These are phyloP conservation scores for Gossypium herbaceum DNA, from an alignment of 345 rosid genomes.

Conservation along the genomic window DNA sequence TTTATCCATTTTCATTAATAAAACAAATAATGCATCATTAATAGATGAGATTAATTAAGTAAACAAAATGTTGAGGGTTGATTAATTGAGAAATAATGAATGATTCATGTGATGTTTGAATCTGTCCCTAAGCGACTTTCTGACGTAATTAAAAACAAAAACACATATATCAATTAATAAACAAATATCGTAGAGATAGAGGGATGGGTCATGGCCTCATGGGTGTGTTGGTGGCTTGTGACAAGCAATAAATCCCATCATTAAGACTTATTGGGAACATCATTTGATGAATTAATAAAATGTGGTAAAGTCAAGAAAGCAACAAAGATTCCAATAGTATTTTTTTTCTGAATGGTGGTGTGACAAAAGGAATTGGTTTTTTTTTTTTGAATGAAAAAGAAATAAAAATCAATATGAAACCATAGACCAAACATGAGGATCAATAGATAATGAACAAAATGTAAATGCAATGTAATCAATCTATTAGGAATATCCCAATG, in stretches of 20 bases:
- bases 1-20: background rate
- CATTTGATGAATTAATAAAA: background rate
- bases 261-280: conserved; percentile 9
- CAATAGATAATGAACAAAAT: background rate
- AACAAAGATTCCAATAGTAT: conserved; percentile 17
- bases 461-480: background rate
- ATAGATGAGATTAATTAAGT: background rate
- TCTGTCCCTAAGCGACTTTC: background rate
- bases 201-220: too few species aligned
- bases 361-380: background rate
- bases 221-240: background rate
- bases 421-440: background rate
- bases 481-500: background rate
- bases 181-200: background rate
- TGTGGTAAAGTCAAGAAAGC: conserved; percentile 25
- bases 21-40: background rate
- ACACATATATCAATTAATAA: background rate
- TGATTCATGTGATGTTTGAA: background rate
- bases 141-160: background rate
- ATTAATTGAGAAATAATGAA: background rate
- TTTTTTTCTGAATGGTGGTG: conserved; percentile 23
- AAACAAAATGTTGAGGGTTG: background rate
- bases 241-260: conserved; percentile 9
- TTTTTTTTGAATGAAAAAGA: background rate
- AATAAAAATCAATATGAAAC: conserved; percentile 3